Base-by-base conservation (phyloP, 148 eudicot genomes). In the Rhododendron griersonianum region DNA sequence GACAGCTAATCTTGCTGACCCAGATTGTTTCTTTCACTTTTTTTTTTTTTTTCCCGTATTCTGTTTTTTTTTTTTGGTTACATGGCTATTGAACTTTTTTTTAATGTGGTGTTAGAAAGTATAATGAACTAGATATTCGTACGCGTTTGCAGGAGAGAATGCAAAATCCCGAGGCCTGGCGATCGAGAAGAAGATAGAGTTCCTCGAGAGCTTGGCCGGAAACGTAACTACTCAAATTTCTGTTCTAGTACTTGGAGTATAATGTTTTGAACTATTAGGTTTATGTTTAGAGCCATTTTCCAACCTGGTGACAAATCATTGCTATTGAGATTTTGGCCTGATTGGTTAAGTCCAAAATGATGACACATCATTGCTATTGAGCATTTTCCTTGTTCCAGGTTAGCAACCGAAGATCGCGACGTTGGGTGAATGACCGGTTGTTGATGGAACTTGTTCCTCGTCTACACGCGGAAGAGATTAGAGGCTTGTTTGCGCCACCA, bases 381-480 rank as follows among this genome's bases (percentile, higher is more conserved):
- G 16, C 23, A 57, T 57, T 14, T 39, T 79, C 13, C 48, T 48
- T 87, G 81, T 65, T 89, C 78, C 91, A 96, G 99, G 95, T 96
- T 48, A 92, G 98, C 90, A 96, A 96, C 89, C 91, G 99, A 79
- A 91, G 98, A 80, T 85, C 98, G n/a, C 97, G 99, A 5, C 91
- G 99, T 90, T 90, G 91, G 93, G 83, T 96, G 83, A 96, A 96
- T 92, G 98, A 96, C 86, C 92, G 98, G 19, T 86, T 96, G 78
- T 89, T 96, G 81, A 95, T 96, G 93, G 99, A 96, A 86, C 99
- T 96, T 87, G 99, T 96, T 83, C 99, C 98, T 41, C 95, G 96
- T 83, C 84, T 96, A 74, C 89, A 93, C 87, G 99, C 93, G 1
- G 95, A 96, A 83, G 98, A 96, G 89, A 92, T 96, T 44, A 92